Conservation (phyloP, 2,329 filamentous ascomycete genomes). For the Arthrobotrys entomopaga region DNA sequence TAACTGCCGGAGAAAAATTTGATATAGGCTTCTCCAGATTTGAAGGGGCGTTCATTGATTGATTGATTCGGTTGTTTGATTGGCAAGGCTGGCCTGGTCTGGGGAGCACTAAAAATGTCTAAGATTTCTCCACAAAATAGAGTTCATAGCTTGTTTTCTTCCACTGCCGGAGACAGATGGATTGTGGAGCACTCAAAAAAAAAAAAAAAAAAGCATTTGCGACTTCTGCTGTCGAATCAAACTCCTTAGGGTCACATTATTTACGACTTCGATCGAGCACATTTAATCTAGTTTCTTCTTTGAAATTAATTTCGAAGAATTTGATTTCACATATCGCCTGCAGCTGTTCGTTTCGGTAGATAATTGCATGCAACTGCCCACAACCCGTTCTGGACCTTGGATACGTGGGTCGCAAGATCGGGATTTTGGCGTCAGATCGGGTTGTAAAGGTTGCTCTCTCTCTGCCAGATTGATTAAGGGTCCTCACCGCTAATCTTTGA, state of each 20-base stretch:
- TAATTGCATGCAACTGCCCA: conserved; percentile 16
- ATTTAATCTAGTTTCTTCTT: no score
- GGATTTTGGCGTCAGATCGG: conserved; percentile 13
- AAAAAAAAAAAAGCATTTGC: no score
- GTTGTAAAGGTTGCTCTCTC: neutral
- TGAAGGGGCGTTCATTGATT: no score
- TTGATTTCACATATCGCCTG: no score
- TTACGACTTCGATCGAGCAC: no score
- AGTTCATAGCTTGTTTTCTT: conserved; percentile 11
- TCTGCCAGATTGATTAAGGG: no score
- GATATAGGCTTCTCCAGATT: conserved; percentile 41
- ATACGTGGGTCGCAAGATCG: neutral
- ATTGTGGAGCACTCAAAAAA: no score
- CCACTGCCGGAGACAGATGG: neutral
- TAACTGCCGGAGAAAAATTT: conserved; percentile 45
- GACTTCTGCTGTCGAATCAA: no score
- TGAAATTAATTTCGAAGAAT: no score
- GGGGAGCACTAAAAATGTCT: conserved; percentile 21
- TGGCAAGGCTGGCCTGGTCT: conserved; percentile 9
- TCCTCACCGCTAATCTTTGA: no score
- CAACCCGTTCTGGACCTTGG: conserved; percentile 7
- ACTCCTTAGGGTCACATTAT: no score
- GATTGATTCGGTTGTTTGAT: conserved; percentile 23
- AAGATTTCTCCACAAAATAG: conserved; percentile 4
- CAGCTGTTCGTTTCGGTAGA: conserved; percentile 28